Conservation (phyloP, 116 monocot species). For the Trichopus zeylanicus region DNA sequence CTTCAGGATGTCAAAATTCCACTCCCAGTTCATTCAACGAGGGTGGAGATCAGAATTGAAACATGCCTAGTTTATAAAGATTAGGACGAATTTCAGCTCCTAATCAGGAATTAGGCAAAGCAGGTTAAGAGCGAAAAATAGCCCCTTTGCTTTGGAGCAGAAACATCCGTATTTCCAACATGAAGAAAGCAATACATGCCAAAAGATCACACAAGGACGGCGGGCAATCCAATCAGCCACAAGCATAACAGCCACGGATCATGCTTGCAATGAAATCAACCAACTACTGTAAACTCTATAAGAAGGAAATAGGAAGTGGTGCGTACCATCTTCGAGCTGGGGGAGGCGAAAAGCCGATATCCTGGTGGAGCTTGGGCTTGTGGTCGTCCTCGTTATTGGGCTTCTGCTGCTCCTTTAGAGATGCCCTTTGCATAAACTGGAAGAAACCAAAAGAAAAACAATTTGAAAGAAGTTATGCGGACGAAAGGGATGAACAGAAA, state of each 20-base stretch:
- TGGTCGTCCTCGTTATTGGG: background rate
- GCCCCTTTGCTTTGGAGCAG: no score
- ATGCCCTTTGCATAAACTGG: conserved; percentile 71
- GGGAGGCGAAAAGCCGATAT: conserved; percentile 16
- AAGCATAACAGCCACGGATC: no score
- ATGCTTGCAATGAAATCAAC: background rate
- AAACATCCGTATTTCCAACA: no score
- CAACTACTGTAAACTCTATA: background rate
- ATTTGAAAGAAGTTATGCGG: no score
- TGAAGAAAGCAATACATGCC: background rate
- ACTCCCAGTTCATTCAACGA: no score
- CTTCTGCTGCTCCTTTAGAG: conserved; percentile 21
- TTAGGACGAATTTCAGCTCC: no score
- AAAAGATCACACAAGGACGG: background rate
- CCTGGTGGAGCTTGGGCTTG: conserved; percentile 1
- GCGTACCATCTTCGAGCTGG: conserved; percentile 29
- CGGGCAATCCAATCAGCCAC: background rate
- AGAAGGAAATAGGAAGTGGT: background rate
- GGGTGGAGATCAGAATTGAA: no score
- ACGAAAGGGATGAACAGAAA: no score
- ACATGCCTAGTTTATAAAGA: no score
- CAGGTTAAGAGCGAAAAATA: no score
- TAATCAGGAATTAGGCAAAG: no score
- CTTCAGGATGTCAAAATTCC: no score
- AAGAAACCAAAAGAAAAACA: conserved; percentile 13